phyloP scores from a whole-genome alignment of 768 basidiomycete species.

The Amyloporia xantha region DNA sequence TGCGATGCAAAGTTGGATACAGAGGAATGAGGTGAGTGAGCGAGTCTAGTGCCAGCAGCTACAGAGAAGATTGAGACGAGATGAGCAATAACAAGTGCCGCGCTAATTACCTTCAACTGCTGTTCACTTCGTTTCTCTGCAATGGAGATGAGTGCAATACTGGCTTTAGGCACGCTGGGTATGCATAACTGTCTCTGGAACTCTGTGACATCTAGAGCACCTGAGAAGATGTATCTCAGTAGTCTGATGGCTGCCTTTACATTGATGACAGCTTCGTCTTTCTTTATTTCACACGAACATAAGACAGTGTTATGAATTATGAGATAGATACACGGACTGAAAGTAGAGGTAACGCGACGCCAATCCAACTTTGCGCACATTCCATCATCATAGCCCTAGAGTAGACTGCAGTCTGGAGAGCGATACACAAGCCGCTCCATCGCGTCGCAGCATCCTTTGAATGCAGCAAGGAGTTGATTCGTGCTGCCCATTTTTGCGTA shows the following conservation, averaged over 20 bases:
- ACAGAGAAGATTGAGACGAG: constrained; percentile 1
- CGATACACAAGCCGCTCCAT: constrained; percentile 77
- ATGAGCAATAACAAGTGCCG: background rate
- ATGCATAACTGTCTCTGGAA: constrained; percentile 74
- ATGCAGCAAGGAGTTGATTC: constrained; percentile 67
- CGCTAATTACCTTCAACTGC: constrained; percentile 51
- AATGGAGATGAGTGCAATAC: constrained; percentile 47
- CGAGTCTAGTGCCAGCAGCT: constrained; percentile 37
- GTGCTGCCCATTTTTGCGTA: constrained; percentile 67
- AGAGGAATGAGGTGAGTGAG: constrained; percentile 50
- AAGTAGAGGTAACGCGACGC: constrained; percentile 54
- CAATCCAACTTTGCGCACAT: constrained; percentile 67
- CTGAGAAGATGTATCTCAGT: constrained; percentile 52
- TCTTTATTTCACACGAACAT: constrained; percentile 34
- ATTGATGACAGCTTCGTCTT: constrained; percentile 56
- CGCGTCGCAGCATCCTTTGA: constrained; percentile 71
- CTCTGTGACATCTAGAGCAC: constrained; percentile 56
- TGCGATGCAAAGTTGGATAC: constrained; percentile 63
- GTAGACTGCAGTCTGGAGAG: constrained; percentile 53
- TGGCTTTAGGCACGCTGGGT: constrained; percentile 71
- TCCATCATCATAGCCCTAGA: constrained; percentile 62
- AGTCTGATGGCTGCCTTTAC: constrained; percentile 63
- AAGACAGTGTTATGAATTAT: background rate
- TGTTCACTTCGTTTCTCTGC: constrained; percentile 43
- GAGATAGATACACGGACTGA: constrained; percentile 48